Evolutionary conservation across 495 filamentous ascomycete species (phyloP), one percentile per base, ranked within the genome.

Genomic region (Talaromyces borbonicus): DNA sequence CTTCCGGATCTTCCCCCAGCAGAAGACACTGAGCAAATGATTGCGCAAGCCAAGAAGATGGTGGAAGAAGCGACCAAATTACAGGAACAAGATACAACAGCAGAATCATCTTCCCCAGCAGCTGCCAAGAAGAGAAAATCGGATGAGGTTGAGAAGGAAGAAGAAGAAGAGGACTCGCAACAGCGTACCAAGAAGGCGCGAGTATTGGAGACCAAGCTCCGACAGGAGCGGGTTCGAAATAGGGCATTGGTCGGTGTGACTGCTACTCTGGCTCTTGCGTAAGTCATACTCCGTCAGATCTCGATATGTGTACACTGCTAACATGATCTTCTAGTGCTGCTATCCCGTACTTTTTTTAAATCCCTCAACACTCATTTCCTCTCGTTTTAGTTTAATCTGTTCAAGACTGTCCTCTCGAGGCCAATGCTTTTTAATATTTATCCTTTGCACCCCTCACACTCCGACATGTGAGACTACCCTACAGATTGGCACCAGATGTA

Each of bases 181-280:
- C 63, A 72, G 48, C 71, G 71, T 29, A 68, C 74, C 0, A 95
- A 94, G 81, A 86, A 78, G 56, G 75, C 77, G 12, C 84, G 81
- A 67, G 75, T 85, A 8, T 68, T 88, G 32, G 75, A 81, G 56
- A 75, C 82, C 14, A 81, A 90, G 60, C 57, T 95, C 47, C 80
- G 80, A 61, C 87, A 83, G 60, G 85, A 95, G 63, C 82, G 76
- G 51, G 83, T 95, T 31, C 79, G 83, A 62, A 87, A 80, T 55
- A 78, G 86, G 54, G 87, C 90, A 43, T 71, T 92, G 47, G 71
- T 93, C 54, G 90, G 92, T 33, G 74, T 96, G 43, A 85, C 80
- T 27, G 87, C 83, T 32, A 87, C 84, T 18, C 76, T 95, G 61
- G 84, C 84, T 23, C 71, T 96, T 66, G 89, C 88, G 90, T 96